phyloP scores from a whole-genome alignment of 2,329 filamentous ascomycete genomes.

The Stachybotrys echinatus region DNA sequence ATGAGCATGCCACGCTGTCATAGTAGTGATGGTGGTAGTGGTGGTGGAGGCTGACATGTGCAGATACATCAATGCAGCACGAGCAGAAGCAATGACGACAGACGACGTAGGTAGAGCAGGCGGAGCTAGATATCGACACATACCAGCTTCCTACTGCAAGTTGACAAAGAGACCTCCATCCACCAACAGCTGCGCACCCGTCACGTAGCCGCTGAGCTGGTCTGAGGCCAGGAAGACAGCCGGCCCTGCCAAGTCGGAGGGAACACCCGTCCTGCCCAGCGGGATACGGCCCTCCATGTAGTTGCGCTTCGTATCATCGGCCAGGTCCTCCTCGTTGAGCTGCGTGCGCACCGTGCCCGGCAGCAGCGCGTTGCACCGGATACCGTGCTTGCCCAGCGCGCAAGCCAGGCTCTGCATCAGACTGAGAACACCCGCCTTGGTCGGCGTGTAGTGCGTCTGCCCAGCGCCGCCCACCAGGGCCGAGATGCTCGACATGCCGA shows the following conservation, averaged over 20 bases:
- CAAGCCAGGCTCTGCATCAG: conserved; percentile 82
- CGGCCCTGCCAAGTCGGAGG: conserved; percentile 73
- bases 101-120: neutral
- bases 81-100: too few relatives aligned
- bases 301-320: conserved; percentile 62
- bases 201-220: conserved; percentile 74
- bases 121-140: too few relatives aligned
- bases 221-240: conserved; percentile 81
- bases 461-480: conserved; percentile 72
- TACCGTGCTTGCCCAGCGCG: conserved; percentile 68
- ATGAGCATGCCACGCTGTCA: too few relatives aligned
- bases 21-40: too few relatives aligned
- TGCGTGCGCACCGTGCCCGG: conserved; percentile 81
- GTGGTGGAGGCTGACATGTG: too few relatives aligned
- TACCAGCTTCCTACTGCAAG: conserved; percentile 51
- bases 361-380: conserved; percentile 78
- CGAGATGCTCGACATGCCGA: conserved; percentile 67
- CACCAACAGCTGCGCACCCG: conserved; percentile 76
- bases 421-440: conserved; percentile 75
- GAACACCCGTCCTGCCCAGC: conserved; percentile 65
- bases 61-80: too few relatives aligned
- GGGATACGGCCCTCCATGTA: conserved; percentile 84
- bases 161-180: conserved; percentile 90
- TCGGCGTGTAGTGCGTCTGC: conserved; percentile 84
- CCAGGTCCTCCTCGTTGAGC: conserved; percentile 77